Evolutionary conservation across 805 yeast species (phyloP).

Genomic region (Wickerhamomyces kurtzmanii): DNA sequence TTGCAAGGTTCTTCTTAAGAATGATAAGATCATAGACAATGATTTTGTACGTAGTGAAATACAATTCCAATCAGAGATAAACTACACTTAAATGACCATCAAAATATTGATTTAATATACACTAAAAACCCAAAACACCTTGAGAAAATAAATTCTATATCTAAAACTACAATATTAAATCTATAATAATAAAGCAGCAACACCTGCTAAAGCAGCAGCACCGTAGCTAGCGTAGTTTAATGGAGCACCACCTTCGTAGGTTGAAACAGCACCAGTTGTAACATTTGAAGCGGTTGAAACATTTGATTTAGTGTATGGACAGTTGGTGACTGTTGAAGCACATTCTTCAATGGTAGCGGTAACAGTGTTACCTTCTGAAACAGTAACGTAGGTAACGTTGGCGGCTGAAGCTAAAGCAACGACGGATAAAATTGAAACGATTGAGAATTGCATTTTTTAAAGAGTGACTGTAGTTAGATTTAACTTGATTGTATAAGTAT

Average conservation of each 20-base stretch:
- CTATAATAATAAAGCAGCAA: conserved; percentile 19
- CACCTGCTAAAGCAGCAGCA: conserved; percentile 19
- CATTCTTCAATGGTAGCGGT: conserved; percentile 6
- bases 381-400: conserved; percentile 6
- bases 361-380: conserved; percentile 5
- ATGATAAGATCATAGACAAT: too few species aligned
- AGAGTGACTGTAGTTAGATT: conserved; percentile 18
- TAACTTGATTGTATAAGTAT: too few species aligned
- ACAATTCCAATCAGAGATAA: too few species aligned
- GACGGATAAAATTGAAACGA: conserved; percentile 16
- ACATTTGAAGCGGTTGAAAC: conserved; percentile 10
- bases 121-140: too few species aligned
- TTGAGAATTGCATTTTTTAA: conserved; percentile 21
- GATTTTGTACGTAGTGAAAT: too few species aligned
- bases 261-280: conserved; percentile 14
- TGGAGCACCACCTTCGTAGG: conserved; percentile 19
- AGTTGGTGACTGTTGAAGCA: conserved; percentile 7
- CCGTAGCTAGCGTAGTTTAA: conserved; percentile 16
- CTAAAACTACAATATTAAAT: too few species aligned
- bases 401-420: conserved; percentile 16
- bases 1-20: too few species aligned
- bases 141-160: too few species aligned
- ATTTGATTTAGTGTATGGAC: conserved; percentile 6
- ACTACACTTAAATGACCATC: too few species aligned
- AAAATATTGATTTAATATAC: too few species aligned